These are phyloP conservation scores for Saccharomycopsis javanensis DNA, from an alignment of 805 yeast genomes.

Conservation along the genomic window DNA sequence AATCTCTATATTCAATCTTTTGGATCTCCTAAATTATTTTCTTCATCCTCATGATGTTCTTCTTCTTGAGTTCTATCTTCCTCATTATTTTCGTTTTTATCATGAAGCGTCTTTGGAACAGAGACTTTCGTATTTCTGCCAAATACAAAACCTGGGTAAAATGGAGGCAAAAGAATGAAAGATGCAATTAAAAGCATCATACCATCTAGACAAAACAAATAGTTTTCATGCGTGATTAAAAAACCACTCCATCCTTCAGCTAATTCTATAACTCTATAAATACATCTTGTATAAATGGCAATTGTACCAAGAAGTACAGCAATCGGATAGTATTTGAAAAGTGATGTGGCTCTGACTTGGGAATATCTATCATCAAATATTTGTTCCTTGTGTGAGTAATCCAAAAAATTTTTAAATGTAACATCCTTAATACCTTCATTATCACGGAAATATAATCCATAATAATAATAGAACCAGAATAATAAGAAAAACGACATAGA, in stretches of 20 bases:
- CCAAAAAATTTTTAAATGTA: background rate
- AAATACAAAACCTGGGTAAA: conserved; percentile 58
- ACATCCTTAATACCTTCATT: background rate
- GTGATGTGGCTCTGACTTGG: conserved; percentile 27
- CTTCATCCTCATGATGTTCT: background rate
- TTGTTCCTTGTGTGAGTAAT: conserved; percentile 10
- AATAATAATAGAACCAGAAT: conserved; percentile 40
- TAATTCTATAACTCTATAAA: conserved; percentile 66
- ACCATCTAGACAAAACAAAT: conserved; percentile 52
- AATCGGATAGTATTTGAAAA: conserved; percentile 36
- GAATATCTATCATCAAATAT: conserved; percentile 30
- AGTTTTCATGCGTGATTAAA: conserved; percentile 50
- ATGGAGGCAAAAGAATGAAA: conserved; percentile 33
- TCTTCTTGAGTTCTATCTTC: background rate
- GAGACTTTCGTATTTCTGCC: conserved; percentile 25
- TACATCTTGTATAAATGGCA: conserved; percentile 54
- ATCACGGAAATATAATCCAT: conserved; percentile 26
- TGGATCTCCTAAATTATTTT: background rate
- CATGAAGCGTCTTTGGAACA: conserved; percentile 15
- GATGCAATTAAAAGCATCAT: conserved; percentile 47
- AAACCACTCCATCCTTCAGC: conserved; percentile 63
- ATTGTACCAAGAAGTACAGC: conserved; percentile 39
- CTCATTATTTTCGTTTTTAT: background rate
- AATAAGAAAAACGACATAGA: conserved; percentile 53
- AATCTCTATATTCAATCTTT: background rate